Evolutionary conservation across 2,329 filamentous ascomycete genomes (phyloP).

Genomic region (Phialocephala sp.): DNA sequence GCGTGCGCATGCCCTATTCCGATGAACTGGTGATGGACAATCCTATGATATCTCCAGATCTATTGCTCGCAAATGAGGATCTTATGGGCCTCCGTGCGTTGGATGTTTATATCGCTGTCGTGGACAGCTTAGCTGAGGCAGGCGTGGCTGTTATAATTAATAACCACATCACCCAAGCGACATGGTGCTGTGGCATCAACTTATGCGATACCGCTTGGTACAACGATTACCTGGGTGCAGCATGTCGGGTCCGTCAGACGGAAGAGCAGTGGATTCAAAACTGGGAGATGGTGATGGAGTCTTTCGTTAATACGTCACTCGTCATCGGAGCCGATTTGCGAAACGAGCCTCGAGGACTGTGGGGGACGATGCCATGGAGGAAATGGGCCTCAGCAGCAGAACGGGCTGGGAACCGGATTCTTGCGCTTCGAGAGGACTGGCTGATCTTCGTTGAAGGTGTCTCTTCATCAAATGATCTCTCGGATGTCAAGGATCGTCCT

Average conservation of each 20-base stretch:
- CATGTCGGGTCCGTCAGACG: conserved; percentile 67
- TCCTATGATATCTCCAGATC: conserved; percentile 56
- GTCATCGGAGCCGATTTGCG: conserved; percentile 71
- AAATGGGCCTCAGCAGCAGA: conserved; percentile 70
- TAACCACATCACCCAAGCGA: conserved; percentile 72
- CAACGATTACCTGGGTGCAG: conserved; percentile 63
- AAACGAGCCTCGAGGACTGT: conserved; percentile 72
- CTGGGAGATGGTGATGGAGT: conserved; percentile 69
- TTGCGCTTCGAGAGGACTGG: conserved; percentile 66
- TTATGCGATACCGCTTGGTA: conserved; percentile 71
- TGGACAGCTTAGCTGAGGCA: conserved; percentile 24
- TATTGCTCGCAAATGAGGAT: conserved; percentile 65
- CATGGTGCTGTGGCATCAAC: conserved; percentile 72
- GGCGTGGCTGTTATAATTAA: conserved; percentile 48
- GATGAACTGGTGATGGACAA: conserved; percentile 71
- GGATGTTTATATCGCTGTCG: conserved; percentile 61
- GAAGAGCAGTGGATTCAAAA: conserved; percentile 70
- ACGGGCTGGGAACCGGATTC: conserved; percentile 63
- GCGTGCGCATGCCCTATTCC: conserved; percentile 68
- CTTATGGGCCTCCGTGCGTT: conserved; percentile 61
- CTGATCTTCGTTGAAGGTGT: conserved; percentile 72
- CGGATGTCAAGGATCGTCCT: conserved; percentile 59
- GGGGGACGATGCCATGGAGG: conserved; percentile 72
- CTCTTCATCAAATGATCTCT: conserved; percentile 69
- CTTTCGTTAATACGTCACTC: conserved; percentile 61